phyloP scores from a whole-genome alignment of 2,329 filamentous ascomycete genomes.

The Clonostachys chloroleuca region DNA sequence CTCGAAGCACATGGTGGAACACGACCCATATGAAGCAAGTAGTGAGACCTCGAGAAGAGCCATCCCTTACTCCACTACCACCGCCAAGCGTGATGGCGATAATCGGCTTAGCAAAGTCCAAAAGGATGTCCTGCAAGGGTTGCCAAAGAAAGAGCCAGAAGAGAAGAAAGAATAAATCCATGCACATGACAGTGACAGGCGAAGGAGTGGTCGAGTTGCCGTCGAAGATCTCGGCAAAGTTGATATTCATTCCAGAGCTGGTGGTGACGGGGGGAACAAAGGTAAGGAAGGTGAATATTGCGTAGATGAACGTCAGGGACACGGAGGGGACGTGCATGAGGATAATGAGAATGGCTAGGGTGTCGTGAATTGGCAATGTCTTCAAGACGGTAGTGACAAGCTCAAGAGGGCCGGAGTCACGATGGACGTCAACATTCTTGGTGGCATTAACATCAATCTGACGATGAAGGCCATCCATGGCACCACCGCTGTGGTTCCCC shows the following conservation, averaged over 20 bases:
- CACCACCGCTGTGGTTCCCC: constrained; percentile 24
- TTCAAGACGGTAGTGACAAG: constrained; percentile 82
- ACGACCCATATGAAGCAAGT: constrained; percentile 67
- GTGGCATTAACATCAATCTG: constrained; percentile 67
- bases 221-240: constrained; percentile 88
- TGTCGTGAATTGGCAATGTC: constrained; percentile 88
- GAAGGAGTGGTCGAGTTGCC: constrained; percentile 83
- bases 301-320: constrained; percentile 83
- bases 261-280: constrained; percentile 82
- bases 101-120: constrained; percentile 89
- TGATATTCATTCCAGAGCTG: constrained; percentile 73
- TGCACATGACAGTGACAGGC: constrained; percentile 75
- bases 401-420: constrained; percentile 68
- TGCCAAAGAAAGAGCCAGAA: constrained; percentile 87
- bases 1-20: constrained; percentile 45
- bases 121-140: constrained; percentile 79
- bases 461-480: constrained; percentile 48
- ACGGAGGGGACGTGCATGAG: constrained; percentile 88
- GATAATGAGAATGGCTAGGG: constrained; percentile 93
- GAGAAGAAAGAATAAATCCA: constrained; percentile 78
- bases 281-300: constrained; percentile 87
- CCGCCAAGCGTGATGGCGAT: constrained; percentile 89
- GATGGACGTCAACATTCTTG: constrained; percentile 64
- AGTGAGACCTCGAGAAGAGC: constrained; percentile 67
- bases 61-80: constrained; percentile 60